Base-by-base conservation (phyloP, 1,284 basidiomycete genomes). In the Kwoniella shivajii region DNA sequence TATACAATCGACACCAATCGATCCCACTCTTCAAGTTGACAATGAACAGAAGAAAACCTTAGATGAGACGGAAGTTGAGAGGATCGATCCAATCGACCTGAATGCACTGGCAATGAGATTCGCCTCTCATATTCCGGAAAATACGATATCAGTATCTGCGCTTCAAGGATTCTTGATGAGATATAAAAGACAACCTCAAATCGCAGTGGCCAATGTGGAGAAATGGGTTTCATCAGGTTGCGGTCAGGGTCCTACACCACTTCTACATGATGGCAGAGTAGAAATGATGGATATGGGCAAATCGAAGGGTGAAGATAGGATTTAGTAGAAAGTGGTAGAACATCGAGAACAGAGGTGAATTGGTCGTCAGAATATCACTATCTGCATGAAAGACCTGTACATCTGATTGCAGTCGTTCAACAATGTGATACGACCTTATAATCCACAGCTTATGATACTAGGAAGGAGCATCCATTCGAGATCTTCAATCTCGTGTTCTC, bases 111-210 rank as follows among this genome's bases (percentile, higher is more conserved):
- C 54, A 11, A n/a, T 45, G 22, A 11, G 18, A 18, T 39, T 45
- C 24, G 18, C 44, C 13, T 4, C n/a, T 0, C 9, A 72, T 1
- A 80, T 90, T 20, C 20, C 36, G 1, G 34, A 87, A 50, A 80
- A 84, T n/a, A 36, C 20, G 18, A 81, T 92, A 50, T 90, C 88
- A 66, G 89, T 92, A 59, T 90, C 90, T 13, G 82, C 84, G 44
- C 81, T 92, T 59, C 90, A 92, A 80, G 90, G 89, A 3, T 90
- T 89, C 73, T 81, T 77, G 43, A 60, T 74, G 49, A 45, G 60
- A 16, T 59, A 69, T 54, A 74, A 72, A 47, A 48, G 64, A 4
- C 58, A 63, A 24, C 71, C 71, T 1, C 34, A 44, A 4, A 54
- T 54, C 10, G 72, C 72, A 2, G 63, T 60, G 2, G 57, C 59